A percentile compares a stretch with the other conserved stretches of the same genome.
Evolutionary conservation across 371 early-diverging fungal species (phyloP).

Genomic region (Mortierella sp.): DNA sequence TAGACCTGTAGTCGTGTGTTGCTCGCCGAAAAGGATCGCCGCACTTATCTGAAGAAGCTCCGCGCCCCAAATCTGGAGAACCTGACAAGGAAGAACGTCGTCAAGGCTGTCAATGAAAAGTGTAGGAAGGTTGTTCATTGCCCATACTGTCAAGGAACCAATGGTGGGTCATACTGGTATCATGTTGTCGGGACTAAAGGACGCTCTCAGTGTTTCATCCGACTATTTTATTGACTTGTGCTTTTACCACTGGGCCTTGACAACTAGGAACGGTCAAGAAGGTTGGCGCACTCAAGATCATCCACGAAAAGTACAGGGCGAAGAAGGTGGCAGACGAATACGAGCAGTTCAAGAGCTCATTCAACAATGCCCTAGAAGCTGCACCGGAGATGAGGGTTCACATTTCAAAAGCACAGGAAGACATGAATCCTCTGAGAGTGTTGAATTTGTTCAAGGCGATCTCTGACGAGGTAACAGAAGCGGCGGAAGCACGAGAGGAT

Average conservation of each 20-base stretch:
- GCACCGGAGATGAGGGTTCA: constrained; percentile 83
- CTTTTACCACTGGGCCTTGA: no score
- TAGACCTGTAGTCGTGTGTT: constrained; percentile 90
- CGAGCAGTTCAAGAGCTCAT: constrained; percentile 75
- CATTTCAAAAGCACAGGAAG: constrained; percentile 90
- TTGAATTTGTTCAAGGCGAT: constrained; percentile 89
- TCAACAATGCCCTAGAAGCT: constrained; percentile 75
- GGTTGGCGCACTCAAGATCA: constrained; percentile 94
- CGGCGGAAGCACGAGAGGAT: not conserved
- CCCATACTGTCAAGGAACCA: constrained; percentile 85
- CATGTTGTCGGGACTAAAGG: no score
- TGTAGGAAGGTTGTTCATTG: constrained; percentile 95
- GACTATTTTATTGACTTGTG: no score
- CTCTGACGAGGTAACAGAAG: constrained; percentile 71
- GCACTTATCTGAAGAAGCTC: constrained; percentile 75
- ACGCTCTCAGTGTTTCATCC: no score
- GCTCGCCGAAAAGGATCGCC: constrained; percentile 84
- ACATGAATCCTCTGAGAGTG: constrained; percentile 93
- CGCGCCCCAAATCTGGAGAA: constrained; percentile 87
- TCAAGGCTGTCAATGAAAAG: constrained; percentile 85
- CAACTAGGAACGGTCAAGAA: constrained; percentile 87
- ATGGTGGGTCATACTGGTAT: constrained; percentile 62
- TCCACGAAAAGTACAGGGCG: constrained; percentile 93
- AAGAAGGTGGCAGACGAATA: constrained; percentile 81
- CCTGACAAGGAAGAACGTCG: constrained; percentile 75